Conservation (phyloP, 345 rosid species). For the Carallia brachiata region DNA sequence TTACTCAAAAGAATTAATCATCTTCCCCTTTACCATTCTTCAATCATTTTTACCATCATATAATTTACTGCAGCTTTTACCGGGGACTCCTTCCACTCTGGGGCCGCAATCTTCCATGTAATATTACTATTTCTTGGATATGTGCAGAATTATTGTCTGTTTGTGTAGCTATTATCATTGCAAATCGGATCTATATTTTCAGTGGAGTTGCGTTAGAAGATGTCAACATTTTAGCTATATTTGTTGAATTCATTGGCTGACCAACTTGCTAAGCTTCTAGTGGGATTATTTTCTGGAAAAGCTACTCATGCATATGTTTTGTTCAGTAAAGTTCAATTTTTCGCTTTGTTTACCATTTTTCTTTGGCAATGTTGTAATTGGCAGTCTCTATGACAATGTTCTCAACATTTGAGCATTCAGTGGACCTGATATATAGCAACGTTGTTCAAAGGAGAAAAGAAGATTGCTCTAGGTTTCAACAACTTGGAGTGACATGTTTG, state of each 20-base stretch:
- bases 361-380: conserved; percentile 13
- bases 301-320: neutral
- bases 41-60: conserved; percentile 10
- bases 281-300: neutral
- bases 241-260: neutral
- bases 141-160: neutral
- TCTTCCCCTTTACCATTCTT: conserved; percentile 8
- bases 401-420: conserved; percentile 51
- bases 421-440: conserved; percentile 36
- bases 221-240: neutral
- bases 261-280: neutral
- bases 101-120: conserved; percentile 48
- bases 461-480: conserved; percentile 47
- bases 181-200: neutral
- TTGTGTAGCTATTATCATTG: neutral
- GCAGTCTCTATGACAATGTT: conserved; percentile 62
- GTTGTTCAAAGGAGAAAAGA: conserved; percentile 38
- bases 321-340: too few relatives aligned
- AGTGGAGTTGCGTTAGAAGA: neutral
- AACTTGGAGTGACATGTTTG: conserved; percentile 50
- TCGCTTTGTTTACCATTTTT: neutral
- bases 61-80: conserved; percentile 33
- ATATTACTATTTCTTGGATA: neutral
- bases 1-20: conserved; percentile 3
- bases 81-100: conserved; percentile 41